These are phyloP conservation scores for Geotrichum carabidarum DNA, from an alignment of 1,139 yeast species.

Conservation along the genomic window DNA sequence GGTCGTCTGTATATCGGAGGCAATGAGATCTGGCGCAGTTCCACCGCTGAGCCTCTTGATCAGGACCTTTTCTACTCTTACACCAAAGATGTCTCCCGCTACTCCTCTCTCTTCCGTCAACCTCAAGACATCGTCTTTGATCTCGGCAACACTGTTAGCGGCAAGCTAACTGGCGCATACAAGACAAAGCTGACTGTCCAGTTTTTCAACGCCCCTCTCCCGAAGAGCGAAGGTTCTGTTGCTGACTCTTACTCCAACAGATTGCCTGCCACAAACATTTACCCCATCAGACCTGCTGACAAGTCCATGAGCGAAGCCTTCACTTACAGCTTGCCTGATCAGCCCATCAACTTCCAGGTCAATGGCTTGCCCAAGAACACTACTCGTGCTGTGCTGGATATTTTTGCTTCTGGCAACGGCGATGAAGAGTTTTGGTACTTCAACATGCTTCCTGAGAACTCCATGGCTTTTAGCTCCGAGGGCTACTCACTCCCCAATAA, in stretches of 20 bases:
- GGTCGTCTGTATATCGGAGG: slow-evolving; percentile 65
- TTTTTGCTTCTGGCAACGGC: slow-evolving; percentile 70
- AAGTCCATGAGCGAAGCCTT: slow-evolving; percentile 7
- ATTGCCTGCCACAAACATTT: slow-evolving; percentile 18
- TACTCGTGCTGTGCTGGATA: slow-evolving; percentile 52
- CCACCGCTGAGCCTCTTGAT: slow-evolving; percentile 75
- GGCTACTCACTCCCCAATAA: slow-evolving; percentile 35
- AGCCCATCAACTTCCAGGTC: slow-evolving; percentile 33
- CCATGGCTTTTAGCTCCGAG: slow-evolving; percentile 35
- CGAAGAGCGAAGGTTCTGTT: background rate
- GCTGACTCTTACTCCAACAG: background rate
- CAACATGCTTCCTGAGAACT: slow-evolving; percentile 51
- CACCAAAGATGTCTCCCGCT: slow-evolving; percentile 62
- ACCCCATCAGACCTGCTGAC: slow-evolving; percentile 19
- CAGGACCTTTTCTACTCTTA: slow-evolving; percentile 41
- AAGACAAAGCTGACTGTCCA: slow-evolving; percentile 49
- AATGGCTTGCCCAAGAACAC: slow-evolving; percentile 50
- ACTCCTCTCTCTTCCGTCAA: slow-evolving; percentile 47
- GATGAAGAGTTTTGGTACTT: slow-evolving; percentile 83
- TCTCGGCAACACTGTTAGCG: slow-evolving; percentile 49
- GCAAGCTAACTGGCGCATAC: slow-evolving; percentile 57
- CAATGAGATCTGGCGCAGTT: slow-evolving; percentile 74
- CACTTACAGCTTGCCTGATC: slow-evolving; percentile 26
- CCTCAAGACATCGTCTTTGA: slow-evolving; percentile 55
- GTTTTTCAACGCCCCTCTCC: slow-evolving; percentile 42